Evolutionary conservation across 2,329 filamentous ascomycete species (phyloP).

Genomic region (Daldinia sp.): DNA sequence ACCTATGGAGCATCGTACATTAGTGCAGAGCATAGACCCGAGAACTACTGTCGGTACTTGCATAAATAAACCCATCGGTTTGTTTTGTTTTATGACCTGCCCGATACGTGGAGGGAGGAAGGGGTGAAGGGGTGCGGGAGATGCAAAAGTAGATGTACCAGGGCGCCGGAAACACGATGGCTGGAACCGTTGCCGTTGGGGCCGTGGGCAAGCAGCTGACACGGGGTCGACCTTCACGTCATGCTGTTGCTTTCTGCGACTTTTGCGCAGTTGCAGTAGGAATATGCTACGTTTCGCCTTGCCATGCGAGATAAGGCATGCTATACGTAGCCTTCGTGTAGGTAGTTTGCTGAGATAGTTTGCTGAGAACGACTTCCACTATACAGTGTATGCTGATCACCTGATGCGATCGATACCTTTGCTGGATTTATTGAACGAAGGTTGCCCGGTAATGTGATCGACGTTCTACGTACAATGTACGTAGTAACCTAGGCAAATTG

Average conservation of each 20-base stretch:
- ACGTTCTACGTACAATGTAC: neutral
- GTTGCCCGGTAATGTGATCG: neutral
- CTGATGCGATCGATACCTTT: too few relatives aligned
- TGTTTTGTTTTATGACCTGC: conserved; percentile 31
- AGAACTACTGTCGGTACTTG: neutral
- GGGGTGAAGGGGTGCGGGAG: conserved; percentile 15
- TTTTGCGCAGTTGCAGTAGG: neutral
- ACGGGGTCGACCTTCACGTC: neutral
- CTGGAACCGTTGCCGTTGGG: conserved; percentile 3
- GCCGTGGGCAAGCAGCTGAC: conserved; percentile 2
- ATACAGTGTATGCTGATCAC: neutral
- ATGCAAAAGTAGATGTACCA: conserved; percentile 3
- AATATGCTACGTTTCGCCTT: neutral
- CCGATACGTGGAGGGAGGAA: too few relatives aligned
- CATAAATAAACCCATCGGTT: conserved; percentile 4
- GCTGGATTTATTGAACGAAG: neutral
- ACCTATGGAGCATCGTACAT: neutral
- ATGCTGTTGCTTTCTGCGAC: neutral
- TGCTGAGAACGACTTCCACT: neutral
- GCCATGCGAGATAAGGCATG: conserved; percentile 1
- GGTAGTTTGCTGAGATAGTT: neutral
- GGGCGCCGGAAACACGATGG: conserved; percentile 7
- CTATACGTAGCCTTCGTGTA: neutral
- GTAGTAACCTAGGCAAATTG: neutral
- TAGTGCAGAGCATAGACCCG: too few relatives aligned